A percentile compares a stretch with the other conserved stretches of the same genome.
Conservation (phyloP, 306 rosid genomes). For the Sphenostylis stenocarpa region DNA sequence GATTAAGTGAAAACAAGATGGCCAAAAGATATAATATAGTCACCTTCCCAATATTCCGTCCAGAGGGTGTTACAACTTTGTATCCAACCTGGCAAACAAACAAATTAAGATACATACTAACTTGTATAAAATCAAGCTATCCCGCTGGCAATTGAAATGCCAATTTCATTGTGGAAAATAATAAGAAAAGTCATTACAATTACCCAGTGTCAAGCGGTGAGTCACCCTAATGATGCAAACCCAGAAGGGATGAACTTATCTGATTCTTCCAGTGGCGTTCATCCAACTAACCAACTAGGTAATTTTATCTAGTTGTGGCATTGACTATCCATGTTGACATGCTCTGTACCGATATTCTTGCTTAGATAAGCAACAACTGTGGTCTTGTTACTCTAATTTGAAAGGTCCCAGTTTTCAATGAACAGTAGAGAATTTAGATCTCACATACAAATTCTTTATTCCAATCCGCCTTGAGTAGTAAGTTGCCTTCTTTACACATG, state of each 20-base stretch:
- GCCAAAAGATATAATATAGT: conserved; percentile 10
- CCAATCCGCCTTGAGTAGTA: neutral
- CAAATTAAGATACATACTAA: conserved; percentile 26
- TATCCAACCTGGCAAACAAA: conserved; percentile 83
- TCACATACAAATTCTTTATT: neutral
- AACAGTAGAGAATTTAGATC: neutral
- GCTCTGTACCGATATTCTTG: neutral
- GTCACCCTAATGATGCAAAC: neutral
- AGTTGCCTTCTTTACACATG: neutral
- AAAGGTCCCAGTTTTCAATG: neutral
- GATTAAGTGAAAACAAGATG: neutral
- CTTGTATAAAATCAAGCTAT: neutral
- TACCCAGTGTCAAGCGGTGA: neutral
- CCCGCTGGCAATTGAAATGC: neutral
- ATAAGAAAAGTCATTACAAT: neutral
- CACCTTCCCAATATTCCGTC: conserved; percentile 83
- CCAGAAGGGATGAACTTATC: neutral
- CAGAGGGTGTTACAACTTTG: conserved; percentile 83
- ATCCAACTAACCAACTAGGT: neutral
- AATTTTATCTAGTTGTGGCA: neutral
- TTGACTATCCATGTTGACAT: neutral
- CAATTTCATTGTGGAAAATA: neutral
- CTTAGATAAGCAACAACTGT: neutral
- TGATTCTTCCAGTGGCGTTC: neutral
- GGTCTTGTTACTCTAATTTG: neutral